Conservation (phyloP, 495 filamentous ascomycete species). For the Patellaria atrata region DNA sequence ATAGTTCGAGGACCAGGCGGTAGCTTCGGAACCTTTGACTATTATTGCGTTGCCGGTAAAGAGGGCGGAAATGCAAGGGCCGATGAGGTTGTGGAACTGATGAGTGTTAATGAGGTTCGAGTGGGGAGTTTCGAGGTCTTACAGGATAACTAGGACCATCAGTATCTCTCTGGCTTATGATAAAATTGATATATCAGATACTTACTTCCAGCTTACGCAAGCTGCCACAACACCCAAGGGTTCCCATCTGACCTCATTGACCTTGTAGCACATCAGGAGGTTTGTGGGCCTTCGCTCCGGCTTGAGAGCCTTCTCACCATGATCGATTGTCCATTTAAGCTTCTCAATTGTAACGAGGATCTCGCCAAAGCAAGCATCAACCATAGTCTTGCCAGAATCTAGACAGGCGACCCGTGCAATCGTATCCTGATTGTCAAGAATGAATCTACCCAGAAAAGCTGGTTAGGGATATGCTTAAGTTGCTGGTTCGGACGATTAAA, state of each 20-base stretch:
- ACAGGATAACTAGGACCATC: conserved; percentile 27
- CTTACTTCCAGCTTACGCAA: conserved; percentile 89
- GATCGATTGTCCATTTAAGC: conserved; percentile 81
- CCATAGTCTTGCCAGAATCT: conserved; percentile 93
- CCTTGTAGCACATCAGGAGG: conserved; percentile 90
- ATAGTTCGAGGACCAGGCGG: conserved; percentile 75
- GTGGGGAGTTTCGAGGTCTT: conserved; percentile 4
- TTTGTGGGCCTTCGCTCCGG: conserved; percentile 64
- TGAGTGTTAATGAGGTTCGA: background rate
- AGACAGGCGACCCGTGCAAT: conserved; percentile 79
- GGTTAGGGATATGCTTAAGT: background rate
- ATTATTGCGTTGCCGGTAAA: conserved; percentile 89
- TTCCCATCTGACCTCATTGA: conserved; percentile 80
- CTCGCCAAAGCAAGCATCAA: conserved; percentile 87
- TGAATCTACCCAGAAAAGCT: conserved; percentile 33
- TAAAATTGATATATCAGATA: conserved; percentile 4
- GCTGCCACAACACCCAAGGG: conserved; percentile 86
- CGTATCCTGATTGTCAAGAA: conserved; percentile 79
- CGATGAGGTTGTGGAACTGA: conserved; percentile 85
- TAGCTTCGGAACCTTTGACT: conserved; percentile 85
- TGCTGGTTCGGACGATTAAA: no score
- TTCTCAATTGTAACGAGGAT: conserved; percentile 89
- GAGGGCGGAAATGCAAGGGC: conserved; percentile 75
- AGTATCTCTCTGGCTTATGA: conserved; percentile 1
- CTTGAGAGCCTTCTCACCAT: conserved; percentile 72